phyloP scores from a whole-genome alignment of 2,329 filamentous ascomycete species.

The Pezicula rhizophila region DNA sequence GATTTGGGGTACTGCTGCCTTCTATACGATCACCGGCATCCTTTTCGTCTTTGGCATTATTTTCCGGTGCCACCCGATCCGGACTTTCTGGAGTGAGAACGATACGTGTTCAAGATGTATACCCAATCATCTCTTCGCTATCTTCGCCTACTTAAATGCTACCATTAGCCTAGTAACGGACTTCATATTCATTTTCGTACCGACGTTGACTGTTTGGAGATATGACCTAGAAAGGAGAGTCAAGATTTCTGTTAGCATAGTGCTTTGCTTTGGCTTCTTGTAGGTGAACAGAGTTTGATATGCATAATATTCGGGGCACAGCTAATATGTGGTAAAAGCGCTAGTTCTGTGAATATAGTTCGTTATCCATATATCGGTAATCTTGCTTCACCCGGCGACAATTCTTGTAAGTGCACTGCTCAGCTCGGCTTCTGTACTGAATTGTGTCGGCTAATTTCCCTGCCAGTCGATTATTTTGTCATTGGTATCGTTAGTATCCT shows the following conservation, averaged over 20 bases:
- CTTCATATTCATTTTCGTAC: neutral
- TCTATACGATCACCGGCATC: conserved; percentile 18
- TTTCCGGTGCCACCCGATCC: conserved; percentile 5
- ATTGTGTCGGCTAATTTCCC: too few relatives aligned
- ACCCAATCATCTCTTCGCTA: neutral
- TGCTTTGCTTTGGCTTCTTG: conserved; percentile 2
- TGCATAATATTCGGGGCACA: neutral
- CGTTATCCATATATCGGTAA: neutral
- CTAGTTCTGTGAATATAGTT: conserved; percentile 1
- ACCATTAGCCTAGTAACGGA: conserved; percentile 2
- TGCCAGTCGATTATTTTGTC: neutral
- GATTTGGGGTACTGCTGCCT: neutral
- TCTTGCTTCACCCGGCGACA: neutral
- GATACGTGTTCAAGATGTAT: neutral
- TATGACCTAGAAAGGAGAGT: neutral
- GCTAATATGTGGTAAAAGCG: neutral
- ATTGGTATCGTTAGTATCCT: neutral
- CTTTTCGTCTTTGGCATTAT: conserved; percentile 22
- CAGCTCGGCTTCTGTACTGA: neutral
- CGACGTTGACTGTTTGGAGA: neutral
- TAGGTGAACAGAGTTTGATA: neutral
- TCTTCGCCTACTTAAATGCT: neutral
- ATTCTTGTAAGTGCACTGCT: neutral
- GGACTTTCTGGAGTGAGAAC: conserved; percentile 2
- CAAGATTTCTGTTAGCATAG: neutral